Evolutionary conservation across 495 filamentous ascomycete genomes (phyloP), one percentile per base, ranked within the genome.

Genomic region (Monascus purpureus): DNA sequence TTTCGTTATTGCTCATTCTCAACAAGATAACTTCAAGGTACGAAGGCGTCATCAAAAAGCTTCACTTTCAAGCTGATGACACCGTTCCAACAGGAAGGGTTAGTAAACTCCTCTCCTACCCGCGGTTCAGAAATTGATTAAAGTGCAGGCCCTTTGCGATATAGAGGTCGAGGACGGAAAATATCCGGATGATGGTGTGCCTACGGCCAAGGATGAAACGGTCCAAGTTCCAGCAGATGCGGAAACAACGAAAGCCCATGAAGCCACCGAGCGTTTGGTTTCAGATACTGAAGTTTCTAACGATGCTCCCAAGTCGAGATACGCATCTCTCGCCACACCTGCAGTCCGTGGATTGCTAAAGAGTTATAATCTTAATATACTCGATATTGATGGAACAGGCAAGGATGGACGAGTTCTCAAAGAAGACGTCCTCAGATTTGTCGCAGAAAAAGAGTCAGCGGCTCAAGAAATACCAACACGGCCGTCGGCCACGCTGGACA

Each of bases 51-150:
- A 87, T 99, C 31, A 95, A 93, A 63, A 95, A 85, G 59, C 65
- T 99, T 17, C 73, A 96, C 52, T 96, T 93, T 49, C 84, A 95
- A 31, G 75, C 87, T 11, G 92, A 93, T 36, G 90, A 96, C 40
- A 93, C 93, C 66, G 87, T 88, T 13, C 80, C 83, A 46, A 93
- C 94, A 7, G 90, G 90, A 36, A 84, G 80, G 67, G 61, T 65
- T 42, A 32, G 40, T 37, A 33, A 11, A 23, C 6, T 22, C 15
- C 13, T 7, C n/a, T n/a, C n/a, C n/a, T n/a, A n/a, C n/a, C n/a
- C n/a, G n/a, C n/a, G n/a, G n/a, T n/a, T n/a, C n/a, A n/a, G n/a
- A n/a, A n/a, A n/a, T 14, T 28, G 15, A 18, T 26, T 23, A 15
- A 6, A 2, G 12, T 16, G 17, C 30, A 70, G 66, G 61, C 64